Evolutionary conservation across 192 early-diverging fungal species (phyloP).

Genomic region (Entomortierella chlamydospora): DNA sequence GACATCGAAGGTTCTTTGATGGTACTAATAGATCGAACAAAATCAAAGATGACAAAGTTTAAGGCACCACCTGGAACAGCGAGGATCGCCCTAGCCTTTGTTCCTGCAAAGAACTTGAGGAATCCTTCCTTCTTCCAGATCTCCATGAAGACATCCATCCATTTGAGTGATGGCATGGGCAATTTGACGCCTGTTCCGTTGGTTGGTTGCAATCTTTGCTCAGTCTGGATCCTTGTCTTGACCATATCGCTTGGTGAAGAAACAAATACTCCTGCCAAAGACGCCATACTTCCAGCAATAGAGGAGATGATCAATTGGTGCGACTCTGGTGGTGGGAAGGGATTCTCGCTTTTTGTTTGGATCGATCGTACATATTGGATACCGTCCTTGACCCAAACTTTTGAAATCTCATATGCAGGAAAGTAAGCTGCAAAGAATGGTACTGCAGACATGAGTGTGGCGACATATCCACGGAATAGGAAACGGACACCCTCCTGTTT

Average conservation of each 20-base stretch:
- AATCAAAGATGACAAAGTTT: constrained; percentile 60
- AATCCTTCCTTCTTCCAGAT: constrained; percentile 54
- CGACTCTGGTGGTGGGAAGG: constrained; percentile 47
- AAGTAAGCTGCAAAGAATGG: constrained; percentile 58
- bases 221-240: constrained; percentile 56
- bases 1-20: constrained; percentile 8
- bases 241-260: constrained; percentile 56
- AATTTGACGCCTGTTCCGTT: constrained; percentile 36
- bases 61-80: constrained; percentile 56
- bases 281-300: constrained; percentile 39
- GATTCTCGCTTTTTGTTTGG: neutral
- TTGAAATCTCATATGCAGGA: constrained; percentile 51
- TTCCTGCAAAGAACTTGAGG: constrained; percentile 47
- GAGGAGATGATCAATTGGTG: constrained; percentile 48
- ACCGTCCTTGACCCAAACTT: constrained; percentile 32
- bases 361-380: constrained; percentile 29
- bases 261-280: constrained; percentile 34
- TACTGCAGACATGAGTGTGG: constrained; percentile 49
- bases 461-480: constrained; percentile 53
- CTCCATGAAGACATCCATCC: constrained; percentile 52
- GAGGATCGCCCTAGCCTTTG: constrained; percentile 40
- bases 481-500: constrained; percentile 50
- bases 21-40: constrained; percentile 44
- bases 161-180: constrained; percentile 44
- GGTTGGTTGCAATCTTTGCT: constrained; percentile 40